Evolutionary conservation across 441 rosid species (phyloP).

Genomic region (Gossypium davidsonii): DNA sequence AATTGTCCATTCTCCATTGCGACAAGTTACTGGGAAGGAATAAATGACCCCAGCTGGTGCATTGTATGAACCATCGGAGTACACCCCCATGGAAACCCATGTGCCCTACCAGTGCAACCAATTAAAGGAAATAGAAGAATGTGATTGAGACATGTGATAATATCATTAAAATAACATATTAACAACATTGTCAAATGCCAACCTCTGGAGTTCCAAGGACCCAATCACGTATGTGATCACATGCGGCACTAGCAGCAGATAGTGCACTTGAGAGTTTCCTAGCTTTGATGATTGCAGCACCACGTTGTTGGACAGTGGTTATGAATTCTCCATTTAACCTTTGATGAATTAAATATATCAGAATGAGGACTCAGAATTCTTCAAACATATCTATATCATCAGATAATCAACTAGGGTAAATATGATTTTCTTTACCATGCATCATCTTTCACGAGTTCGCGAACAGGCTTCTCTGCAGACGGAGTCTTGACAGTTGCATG

Average conservation of each 20-base stretch:
- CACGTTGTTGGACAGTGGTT: constrained; percentile 76
- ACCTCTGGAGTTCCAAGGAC: constrained; percentile 96
- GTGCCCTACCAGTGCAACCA: constrained; percentile 43
- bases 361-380: not conserved
- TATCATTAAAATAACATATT: not conserved
- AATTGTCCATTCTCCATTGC: constrained; percentile 76
- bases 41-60: constrained; percentile 83
- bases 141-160: not conserved
- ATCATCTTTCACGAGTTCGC: constrained; percentile 72
- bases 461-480: constrained; percentile 55
- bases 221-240: constrained; percentile 92
- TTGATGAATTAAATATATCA: constrained; percentile 11
- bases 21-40: constrained; percentile 80
- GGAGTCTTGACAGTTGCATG: constrained; percentile 68
- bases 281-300: constrained; percentile 90
- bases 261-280: constrained; percentile 74
- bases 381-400: not conserved
- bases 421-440: constrained; percentile 35
- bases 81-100: constrained; percentile 88
- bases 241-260: constrained; percentile 88
- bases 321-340: constrained; percentile 79
- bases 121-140: not conserved
- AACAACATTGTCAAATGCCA: not conserved
- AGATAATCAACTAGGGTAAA: not conserved
- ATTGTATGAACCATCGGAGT: constrained; percentile 86